Percentiles rank a stretch among this genome's conserved stretches.
Evolutionary conservation across 192 early-diverging fungal genomes (phyloP).

Genomic region (Umbelopsis isabellina): DNA sequence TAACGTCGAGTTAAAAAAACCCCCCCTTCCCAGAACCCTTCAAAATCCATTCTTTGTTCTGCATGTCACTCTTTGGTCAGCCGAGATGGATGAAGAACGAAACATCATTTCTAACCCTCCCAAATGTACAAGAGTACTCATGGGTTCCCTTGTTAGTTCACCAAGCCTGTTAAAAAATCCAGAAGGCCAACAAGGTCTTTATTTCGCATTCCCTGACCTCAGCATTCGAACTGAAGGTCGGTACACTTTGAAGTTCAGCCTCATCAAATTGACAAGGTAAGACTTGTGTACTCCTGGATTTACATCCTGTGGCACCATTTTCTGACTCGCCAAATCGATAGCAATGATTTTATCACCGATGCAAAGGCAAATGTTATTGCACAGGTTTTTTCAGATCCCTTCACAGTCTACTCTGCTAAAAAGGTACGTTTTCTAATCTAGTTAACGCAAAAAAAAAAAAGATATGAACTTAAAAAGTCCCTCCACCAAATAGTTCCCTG

Average conservation of each 20-base stretch:
- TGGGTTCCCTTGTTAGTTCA: constrained; percentile 66
- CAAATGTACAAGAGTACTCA: constrained; percentile 62
- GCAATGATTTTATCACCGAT: constrained; percentile 49
- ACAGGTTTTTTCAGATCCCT: constrained; percentile 63
- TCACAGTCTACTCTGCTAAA: constrained; percentile 82
- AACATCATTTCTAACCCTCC: constrained; percentile 65
- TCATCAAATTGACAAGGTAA: constrained; percentile 60
- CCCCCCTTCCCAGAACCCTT: constrained; percentile 38
- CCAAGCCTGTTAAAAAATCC: constrained; percentile 57
- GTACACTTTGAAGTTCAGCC: constrained; percentile 68
- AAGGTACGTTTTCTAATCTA: constrained; percentile 42
- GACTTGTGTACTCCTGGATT: neutral
- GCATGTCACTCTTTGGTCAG: constrained; percentile 65
- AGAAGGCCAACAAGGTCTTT: constrained; percentile 65
- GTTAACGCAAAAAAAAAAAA: neutral
- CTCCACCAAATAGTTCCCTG: constrained; percentile 54
- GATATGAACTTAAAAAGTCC: neutral
- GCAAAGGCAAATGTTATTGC: constrained; percentile 56
- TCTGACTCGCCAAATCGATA: constrained; percentile 25
- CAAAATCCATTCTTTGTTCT: constrained; percentile 65
- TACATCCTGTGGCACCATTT: neutral
- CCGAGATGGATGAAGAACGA: constrained; percentile 56
- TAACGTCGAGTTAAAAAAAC: constrained; percentile 10
- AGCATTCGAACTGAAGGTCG: constrained; percentile 75
- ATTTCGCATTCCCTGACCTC: constrained; percentile 80